Conservation (phyloP, 2,329 filamentous ascomycete species). For the Lecanosticta acicola region DNA sequence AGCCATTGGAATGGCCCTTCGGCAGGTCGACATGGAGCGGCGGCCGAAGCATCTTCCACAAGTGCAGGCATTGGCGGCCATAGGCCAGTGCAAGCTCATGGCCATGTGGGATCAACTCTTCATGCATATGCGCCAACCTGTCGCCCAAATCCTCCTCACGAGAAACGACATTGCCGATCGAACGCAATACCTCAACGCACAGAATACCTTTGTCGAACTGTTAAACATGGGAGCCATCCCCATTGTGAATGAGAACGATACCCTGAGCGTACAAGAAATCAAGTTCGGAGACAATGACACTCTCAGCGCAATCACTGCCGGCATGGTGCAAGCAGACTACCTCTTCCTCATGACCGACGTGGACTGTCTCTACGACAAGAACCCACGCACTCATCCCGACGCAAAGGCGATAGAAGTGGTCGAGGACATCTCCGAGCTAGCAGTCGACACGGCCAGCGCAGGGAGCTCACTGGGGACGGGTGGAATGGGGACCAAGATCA, state of each 20-base stretch:
- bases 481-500: conserved; percentile 96
- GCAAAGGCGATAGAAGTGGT: conserved; percentile 88
- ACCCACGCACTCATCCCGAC: conserved; percentile 77
- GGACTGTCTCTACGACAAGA: conserved; percentile 94
- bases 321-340: conserved; percentile 94
- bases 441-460: conserved; percentile 84
- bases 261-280: conserved; percentile 92
- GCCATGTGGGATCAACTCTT: conserved; percentile 94
- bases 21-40: conserved; percentile 80
- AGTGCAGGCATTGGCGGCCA: conserved; percentile 88
- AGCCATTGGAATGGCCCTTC: conserved; percentile 88
- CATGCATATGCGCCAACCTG: conserved; percentile 76
- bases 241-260: conserved; percentile 99
- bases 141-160: conserved; percentile 91
- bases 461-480: conserved; percentile 88
- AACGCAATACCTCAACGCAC: conserved; percentile 91
- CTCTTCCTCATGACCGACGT: conserved; percentile 99
- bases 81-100: conserved; percentile 92
- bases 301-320: conserved; percentile 89
- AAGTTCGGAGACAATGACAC: conserved; percentile 99
- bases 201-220: conserved; percentile 87
- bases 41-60: conserved; percentile 85
- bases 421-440: conserved; percentile 74
- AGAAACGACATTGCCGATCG: conserved; percentile 95
- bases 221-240: conserved; percentile 94